Evolutionary conservation across 257 asterid species (phyloP), one percentile per base, ranked within the genome.

Genomic region (Forsythia suspensa): DNA sequence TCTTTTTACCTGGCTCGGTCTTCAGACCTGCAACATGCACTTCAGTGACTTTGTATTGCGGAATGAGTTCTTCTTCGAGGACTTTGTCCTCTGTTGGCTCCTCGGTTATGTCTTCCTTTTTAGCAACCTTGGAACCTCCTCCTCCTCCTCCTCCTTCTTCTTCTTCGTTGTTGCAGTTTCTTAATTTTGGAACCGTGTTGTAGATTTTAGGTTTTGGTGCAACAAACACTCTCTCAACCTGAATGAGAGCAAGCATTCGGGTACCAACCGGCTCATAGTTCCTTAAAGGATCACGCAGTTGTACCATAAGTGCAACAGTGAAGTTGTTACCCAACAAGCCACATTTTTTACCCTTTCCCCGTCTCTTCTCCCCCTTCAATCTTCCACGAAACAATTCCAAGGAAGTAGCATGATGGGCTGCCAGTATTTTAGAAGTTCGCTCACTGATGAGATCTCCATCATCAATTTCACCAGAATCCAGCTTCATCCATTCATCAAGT

Each of bases 181-280:
- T 81, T 42, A 77, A 52, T 77, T 74, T 73, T 24, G 92, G 87
- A 76, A 96, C 96, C 7, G 92, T 84, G 84, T 82, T 77, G 84
- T 85, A 90, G 73, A 94, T 84, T 87, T 76, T 96, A 41, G 97
- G 98, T 81, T 92, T 96, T 69, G 98, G 97, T 13, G 97, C 97
- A 72, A 96, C 84, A 77, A 94, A 92, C 66, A 91, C 94, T 71
- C 98, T 86, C 91, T 96, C 99, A 40, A 96, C 98, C 85, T 94
- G 99, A 84, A 96, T 90, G 73, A 96, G 92, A 51, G 97, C 95
- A 61, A 96, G 99, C 99, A 94, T 92, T 20, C 97, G 99, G 29
- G 97, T 78, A 70, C 99, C 99, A 77, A 96, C 98, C 3, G 95
- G 88, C 84, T 96, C 99, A 72, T 87, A 96, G 86, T 96, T 76